Percentiles rank a stretch among this genome's conserved stretches.
phyloP scores from a whole-genome alignment of 2,329 filamentous ascomycete species.

The Fusarium penzigii region DNA sequence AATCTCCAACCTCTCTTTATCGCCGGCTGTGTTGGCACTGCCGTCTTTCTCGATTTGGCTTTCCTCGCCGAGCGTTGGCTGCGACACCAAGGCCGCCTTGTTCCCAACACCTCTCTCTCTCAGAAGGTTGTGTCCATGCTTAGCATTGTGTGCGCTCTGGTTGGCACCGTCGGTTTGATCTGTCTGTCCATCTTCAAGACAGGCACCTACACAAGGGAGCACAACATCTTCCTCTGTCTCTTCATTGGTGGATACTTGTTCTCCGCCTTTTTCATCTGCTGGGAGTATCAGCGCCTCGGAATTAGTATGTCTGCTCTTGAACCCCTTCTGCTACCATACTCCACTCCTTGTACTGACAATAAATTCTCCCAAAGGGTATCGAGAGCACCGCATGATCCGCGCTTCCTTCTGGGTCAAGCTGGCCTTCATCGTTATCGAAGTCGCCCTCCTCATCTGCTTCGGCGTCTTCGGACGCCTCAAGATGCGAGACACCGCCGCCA shows the following conservation, averaged over 20 bases:
- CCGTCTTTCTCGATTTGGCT: conserved; percentile 76
- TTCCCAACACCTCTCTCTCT: conserved; percentile 64
- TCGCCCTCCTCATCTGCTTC: conserved; percentile 74
- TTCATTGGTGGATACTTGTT: conserved; percentile 88
- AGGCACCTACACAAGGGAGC: conserved; percentile 62
- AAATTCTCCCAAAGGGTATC: conserved; percentile 55
- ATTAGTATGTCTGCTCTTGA: conserved; percentile 51
- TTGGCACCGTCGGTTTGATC: conserved; percentile 79
- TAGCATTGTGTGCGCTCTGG: conserved; percentile 67
- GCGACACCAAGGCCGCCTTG: conserved; percentile 76
- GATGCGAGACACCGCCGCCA: conserved; percentile 66
- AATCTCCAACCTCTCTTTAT: conserved; percentile 78
- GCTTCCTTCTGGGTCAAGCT: conserved; percentile 88
- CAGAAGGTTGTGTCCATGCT: conserved; percentile 65
- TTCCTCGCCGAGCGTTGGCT: conserved; percentile 84
- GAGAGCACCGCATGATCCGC: conserved; percentile 71
- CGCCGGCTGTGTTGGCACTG: conserved; percentile 68
- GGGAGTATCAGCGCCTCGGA: conserved; percentile 85
- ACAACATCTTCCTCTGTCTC: conserved; percentile 75
- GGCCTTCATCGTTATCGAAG: conserved; percentile 77
- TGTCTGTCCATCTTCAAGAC: conserved; percentile 87
- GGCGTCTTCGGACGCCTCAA: conserved; percentile 52
- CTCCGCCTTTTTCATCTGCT: conserved; percentile 84
- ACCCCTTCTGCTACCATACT: neutral
- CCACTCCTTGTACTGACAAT: neutral